Evolutionary conservation across 192 early-diverging fungal species (phyloP).

Genomic region (Backusella macrospora): DNA sequence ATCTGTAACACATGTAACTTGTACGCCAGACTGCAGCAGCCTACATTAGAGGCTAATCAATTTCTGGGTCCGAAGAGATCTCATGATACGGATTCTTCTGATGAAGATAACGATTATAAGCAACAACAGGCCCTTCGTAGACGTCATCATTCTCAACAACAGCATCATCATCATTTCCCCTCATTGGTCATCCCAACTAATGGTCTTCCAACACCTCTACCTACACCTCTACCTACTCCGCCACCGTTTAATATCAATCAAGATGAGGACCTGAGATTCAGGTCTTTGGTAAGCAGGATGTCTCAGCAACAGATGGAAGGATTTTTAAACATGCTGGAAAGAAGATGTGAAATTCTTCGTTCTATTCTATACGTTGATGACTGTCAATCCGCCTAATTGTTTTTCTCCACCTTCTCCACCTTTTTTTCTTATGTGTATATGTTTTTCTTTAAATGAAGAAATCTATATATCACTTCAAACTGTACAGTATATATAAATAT

Average conservation of each 20-base stretch:
- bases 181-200: conserved; percentile 7
- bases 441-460: neutral
- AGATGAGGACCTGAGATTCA: conserved; percentile 38
- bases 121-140: neutral
- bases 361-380: conserved; percentile 20
- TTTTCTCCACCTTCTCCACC: neutral
- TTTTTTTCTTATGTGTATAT: neutral
- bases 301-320: conserved; percentile 54
- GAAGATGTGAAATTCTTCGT: conserved; percentile 52
- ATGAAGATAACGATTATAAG: neutral
- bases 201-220: conserved; percentile 4
- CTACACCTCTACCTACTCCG: neutral
- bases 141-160: conserved; percentile 8
- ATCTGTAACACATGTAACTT: conserved; percentile 85
- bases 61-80: conserved; percentile 10
- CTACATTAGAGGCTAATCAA: conserved; percentile 10
- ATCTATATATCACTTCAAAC: neutral
- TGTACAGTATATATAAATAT: neutral
- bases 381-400: neutral
- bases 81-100: conserved; percentile 11
- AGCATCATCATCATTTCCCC: neutral
- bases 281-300: conserved; percentile 39
- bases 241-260: neutral
- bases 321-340: conserved; percentile 56
- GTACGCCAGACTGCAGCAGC: conserved; percentile 91